Evolutionary conservation across 768 basidiomycete species (phyloP), one percentile per base, ranked within the genome.

Genomic region (Fibroporia radiculosa): DNA sequence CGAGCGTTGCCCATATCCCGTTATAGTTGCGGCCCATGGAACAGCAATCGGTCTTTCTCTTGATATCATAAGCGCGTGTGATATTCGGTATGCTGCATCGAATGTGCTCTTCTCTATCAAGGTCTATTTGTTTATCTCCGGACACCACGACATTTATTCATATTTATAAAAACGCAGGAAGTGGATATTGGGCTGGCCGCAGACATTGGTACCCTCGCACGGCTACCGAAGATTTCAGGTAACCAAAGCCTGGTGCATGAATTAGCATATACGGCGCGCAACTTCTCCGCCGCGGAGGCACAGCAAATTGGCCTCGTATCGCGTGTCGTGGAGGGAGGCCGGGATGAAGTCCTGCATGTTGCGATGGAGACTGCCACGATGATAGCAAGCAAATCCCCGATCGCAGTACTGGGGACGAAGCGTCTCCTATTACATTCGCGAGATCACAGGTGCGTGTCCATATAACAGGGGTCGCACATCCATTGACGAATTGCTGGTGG

Each of bases 151-250:
- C 35, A 14, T 36, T 36, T 36, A 19, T 24, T 4, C 28, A 20
- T 13, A 37, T 6, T 49, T 40, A 7, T 32, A 36, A 51, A 22
- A 32, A 14, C 40, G 33, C 56, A 90, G 87, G 88, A 93, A 71
- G 82, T 90, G 2, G 86, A 92, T 56, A 73, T 92, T 20, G 91
- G 86, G 0, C 69, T 95, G 0, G 91, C 92, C 2, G 83, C 92
- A 0, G 92, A 93, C 57, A 80, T 93, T 31, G 93, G 93, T 0
- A 80, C 88, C 0, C 75, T 95, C 5, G 86, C 91, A 1, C 79
- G 82, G 40, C 67, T 93, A 5, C 88, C 86, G 0, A 87, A 88
- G 54, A 71, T 87, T 36, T 74, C 75, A 0, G 87, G 80, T 0
- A 92, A 90, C 62, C 71, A 77, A 23, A 86, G 83, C 1, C 69